Conservation (phyloP, 1,139 yeast genomes). For the Blastobotrys petasosporus region DNA sequence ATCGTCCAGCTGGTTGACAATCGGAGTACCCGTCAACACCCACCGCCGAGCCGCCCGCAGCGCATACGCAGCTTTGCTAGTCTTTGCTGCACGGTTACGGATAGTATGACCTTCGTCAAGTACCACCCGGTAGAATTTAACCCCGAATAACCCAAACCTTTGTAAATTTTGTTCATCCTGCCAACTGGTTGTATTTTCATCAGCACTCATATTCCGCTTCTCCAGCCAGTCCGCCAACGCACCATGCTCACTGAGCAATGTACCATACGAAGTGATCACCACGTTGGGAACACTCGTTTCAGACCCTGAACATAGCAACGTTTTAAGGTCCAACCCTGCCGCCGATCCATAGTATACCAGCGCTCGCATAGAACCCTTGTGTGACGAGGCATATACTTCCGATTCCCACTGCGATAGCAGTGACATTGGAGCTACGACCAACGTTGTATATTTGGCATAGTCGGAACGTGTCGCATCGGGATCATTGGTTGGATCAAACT, state of each 20-base stretch:
- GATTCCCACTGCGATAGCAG: slow-evolving; percentile 84
- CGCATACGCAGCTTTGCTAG: slow-evolving; percentile 73
- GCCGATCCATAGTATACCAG: slow-evolving; percentile 68
- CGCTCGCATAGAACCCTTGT: slow-evolving; percentile 26
- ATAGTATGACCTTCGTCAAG: slow-evolving; percentile 92
- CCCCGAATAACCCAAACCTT: slow-evolving; percentile 56
- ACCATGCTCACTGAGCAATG: slow-evolving; percentile 68
- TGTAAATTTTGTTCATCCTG: slow-evolving; percentile 19
- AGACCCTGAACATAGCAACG: slow-evolving; percentile 37
- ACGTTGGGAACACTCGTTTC: slow-evolving; percentile 55
- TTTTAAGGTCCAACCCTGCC: slow-evolving; percentile 40
- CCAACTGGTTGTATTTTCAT: slow-evolving; percentile 16
- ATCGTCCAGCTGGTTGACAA: slow-evolving; percentile 83
- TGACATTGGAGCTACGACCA: slow-evolving; percentile 88
- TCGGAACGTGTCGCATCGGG: slow-evolving; percentile 18
- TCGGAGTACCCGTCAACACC: slow-evolving; percentile 93
- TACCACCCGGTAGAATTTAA: slow-evolving; percentile 71
- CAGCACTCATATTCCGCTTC: slow-evolving; percentile 1
- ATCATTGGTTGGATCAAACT: slow-evolving; percentile 8
- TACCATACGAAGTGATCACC: slow-evolving; percentile 82
- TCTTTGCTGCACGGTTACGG: slow-evolving; percentile 70
- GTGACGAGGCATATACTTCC: slow-evolving; percentile 55
- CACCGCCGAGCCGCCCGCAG: slow-evolving; percentile 64
- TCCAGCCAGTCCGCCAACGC: slow-evolving; percentile 20
- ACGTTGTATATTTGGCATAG: slow-evolving; percentile 68